Conservation (phyloP, 805 yeast genomes). For the Spathaspora girioi region DNA sequence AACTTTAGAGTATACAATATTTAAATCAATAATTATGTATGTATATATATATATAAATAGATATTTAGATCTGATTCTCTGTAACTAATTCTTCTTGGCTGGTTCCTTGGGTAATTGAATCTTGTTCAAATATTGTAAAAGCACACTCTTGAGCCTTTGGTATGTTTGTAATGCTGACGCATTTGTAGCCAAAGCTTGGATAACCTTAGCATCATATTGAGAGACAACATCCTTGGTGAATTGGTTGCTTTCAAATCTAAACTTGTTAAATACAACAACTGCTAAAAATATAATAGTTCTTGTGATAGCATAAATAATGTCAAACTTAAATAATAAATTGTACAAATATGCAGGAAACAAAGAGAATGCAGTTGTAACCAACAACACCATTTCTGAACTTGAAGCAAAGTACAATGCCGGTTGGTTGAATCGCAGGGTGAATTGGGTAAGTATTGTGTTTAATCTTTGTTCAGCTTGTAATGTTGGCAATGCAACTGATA, state of each 20-base stretch:
- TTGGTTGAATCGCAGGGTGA: conserved; percentile 30
- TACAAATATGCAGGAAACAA: conserved; percentile 23
- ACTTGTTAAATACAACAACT: conserved; percentile 30
- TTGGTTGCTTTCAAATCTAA: conserved; percentile 30
- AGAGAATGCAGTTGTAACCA: conserved; percentile 17
- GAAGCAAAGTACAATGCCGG: conserved; percentile 38
- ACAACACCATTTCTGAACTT: conserved; percentile 29
- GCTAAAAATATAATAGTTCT: conserved; percentile 30
- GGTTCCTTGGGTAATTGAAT: conserved; percentile 18
- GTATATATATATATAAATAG: neutral
- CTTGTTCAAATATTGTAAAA: conserved; percentile 15
- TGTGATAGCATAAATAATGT: conserved; percentile 29
- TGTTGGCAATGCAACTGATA: conserved; percentile 29
- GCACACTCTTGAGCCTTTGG: conserved; percentile 15
- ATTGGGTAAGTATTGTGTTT: conserved; percentile 24
- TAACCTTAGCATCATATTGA: conserved; percentile 42
- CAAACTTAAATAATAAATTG: conserved; percentile 26
- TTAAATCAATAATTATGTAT: neutral
- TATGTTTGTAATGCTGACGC: conserved; percentile 15
- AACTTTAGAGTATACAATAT: neutral
- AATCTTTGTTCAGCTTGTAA: conserved; percentile 24
- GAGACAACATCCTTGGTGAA: conserved; percentile 38
- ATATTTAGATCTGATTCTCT: neutral
- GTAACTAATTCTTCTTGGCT: conserved; percentile 8
- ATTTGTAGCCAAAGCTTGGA: conserved; percentile 14